These are phyloP conservation scores for Ormosia emarginata DNA, from an alignment of 306 rosid species.

Conservation along the genomic window DNA sequence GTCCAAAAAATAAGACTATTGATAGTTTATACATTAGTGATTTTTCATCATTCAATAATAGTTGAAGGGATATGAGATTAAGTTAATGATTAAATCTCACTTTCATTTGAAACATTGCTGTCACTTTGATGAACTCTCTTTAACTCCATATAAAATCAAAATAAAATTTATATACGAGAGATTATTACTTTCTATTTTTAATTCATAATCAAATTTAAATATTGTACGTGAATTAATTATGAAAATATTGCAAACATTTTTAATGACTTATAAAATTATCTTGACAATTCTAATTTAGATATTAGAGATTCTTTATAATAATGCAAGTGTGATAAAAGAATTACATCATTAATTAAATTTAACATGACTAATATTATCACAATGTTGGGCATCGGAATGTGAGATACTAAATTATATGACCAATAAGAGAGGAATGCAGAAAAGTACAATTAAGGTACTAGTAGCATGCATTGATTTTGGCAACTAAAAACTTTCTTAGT, in stretches of 20 bases:
- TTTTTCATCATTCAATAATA: constrained; percentile 5
- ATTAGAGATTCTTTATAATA: not conserved
- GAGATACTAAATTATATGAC: not conserved
- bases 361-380: not conserved
- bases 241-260: not conserved
- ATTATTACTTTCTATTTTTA: not conserved
- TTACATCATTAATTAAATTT: not conserved
- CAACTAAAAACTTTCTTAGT: not conserved
- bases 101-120: constrained; percentile 1
- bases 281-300: not conserved
- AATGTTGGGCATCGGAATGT: not conserved
- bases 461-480: constrained; percentile 14
- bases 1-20: not conserved
- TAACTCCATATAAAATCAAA: not conserved
- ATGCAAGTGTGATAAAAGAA: not conserved
- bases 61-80: constrained; percentile 4
- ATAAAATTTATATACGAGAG: not conserved
- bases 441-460: constrained; percentile 24
- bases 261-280: not conserved
- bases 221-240: not conserved
- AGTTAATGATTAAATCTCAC: not conserved
- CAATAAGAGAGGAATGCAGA: not conserved
- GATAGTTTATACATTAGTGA: not conserved
- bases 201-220: not conserved
- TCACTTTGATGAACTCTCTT: not conserved